Conservation (phyloP, 2,329 filamentous ascomycete genomes). For the Ceratocystiopsis sp. region DNA sequence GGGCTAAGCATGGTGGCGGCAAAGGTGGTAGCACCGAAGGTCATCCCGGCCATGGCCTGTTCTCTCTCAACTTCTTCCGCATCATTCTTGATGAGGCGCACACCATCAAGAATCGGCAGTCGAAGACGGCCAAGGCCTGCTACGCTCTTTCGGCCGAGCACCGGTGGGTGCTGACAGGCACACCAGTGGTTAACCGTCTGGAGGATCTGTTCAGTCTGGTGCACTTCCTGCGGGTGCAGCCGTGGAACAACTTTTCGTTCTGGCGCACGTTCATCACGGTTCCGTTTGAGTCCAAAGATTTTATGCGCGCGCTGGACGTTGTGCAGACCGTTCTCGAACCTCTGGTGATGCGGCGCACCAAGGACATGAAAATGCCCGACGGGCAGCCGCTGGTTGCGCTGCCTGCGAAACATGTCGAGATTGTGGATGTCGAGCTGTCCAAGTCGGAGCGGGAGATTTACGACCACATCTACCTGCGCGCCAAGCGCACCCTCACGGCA, state of each 20-base stretch:
- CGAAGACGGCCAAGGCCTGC: conserved; percentile 89
- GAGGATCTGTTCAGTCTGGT: conserved; percentile 92
- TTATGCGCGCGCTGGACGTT: conserved; percentile 82
- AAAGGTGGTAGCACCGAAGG: conserved; percentile 24
- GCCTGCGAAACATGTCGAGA: conserved; percentile 64
- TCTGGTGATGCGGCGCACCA: conserved; percentile 84
- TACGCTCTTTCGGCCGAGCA: conserved; percentile 76
- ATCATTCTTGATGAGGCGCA: conserved; percentile 93
- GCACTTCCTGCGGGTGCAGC: conserved; percentile 82
- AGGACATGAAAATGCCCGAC: conserved; percentile 92
- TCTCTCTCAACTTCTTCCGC: conserved; percentile 86
- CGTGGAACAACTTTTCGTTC: conserved; percentile 97
- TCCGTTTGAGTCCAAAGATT: conserved; percentile 90
- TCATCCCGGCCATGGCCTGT: conserved; percentile 54
- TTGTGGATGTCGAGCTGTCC: conserved; percentile 76
- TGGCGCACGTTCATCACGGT: conserved; percentile 98
- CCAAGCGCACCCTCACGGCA: conserved; percentile 66
- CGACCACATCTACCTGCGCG: conserved; percentile 70
- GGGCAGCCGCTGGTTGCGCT: conserved; percentile 61
- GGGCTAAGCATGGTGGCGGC: conserved; percentile 36
- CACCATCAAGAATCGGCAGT: conserved; percentile 75
- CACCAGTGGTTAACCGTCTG: conserved; percentile 87
- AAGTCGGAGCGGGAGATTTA: conserved; percentile 79
- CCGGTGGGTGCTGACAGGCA: conserved; percentile 87
- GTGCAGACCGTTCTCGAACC: conserved; percentile 95